Base-by-base conservation (phyloP, 345 rosid genomes). In the Eucalyptus urophylla region DNA sequence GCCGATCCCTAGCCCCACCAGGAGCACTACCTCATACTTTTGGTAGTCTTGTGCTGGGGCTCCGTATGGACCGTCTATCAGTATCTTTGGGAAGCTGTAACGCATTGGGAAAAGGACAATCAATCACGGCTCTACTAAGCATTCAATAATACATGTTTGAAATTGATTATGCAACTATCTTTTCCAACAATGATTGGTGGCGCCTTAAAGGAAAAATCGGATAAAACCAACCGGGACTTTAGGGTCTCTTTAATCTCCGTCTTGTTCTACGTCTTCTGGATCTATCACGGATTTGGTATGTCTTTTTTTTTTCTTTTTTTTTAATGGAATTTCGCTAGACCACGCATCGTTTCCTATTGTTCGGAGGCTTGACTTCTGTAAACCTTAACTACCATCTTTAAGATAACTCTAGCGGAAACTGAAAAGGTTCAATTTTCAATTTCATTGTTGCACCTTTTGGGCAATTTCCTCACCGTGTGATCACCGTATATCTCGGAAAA, bases 11-110 rank as follows among this genome's bases (percentile, higher is more conserved):
- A 96, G 95, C 86, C 99, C 99, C 22, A 97, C 98, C 5, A 97
- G 93, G 2, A 97, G 94, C 29, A 97, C 95, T 11, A 97, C 96
- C 4, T 97, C 99, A 86, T 96, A 97, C 88, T 97, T 95, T 92
- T 95, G 95, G 92, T 97, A 97, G 93, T 97, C 99, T 88, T 97
- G 99, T 80, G 99, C 98, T 2, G 99, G 98, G 13, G 98, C 98
- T 40, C 99, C 99, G 16, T 94, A 97, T 14, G 99, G 96, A 43
- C 99, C 99, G 81, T 97, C 99, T 33, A 97, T 95, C 65, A 95
- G 88, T 87, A 97, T 92, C 93, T 92, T 97, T 1, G 99, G 99
- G 83, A 97, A 94, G 85, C 96, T 94, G 90, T 53, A 89, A 85
- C 49, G 25, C 40, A 43, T 21, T 47, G 15, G 31, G 13, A 12